Evolutionary conservation across 768 basidiomycete species (phyloP), one percentile per base, ranked within the genome.

Genomic region (Lentinula lateritia): DNA sequence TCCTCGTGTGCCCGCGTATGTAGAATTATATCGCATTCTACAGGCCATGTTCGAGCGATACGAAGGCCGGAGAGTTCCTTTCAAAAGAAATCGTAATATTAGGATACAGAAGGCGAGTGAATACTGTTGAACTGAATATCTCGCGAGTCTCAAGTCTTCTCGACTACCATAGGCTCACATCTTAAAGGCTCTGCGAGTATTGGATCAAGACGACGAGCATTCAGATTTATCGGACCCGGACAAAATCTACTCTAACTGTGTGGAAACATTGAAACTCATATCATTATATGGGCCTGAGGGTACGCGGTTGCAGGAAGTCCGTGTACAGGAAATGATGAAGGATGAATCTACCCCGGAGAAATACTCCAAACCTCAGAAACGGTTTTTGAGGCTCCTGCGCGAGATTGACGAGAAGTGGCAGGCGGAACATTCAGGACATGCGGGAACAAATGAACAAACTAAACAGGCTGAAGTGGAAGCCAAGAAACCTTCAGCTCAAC

Each of bases 221-320:
- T 76, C 78, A 2, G 55, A 56, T 43, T 34, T 56, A 39, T 38
- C 38, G 13, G 32, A 59, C 39, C 32, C 58, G 1, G 58, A 50
- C 6, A 35, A 50, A 48, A 18, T 50, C 10, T 48, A 16, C 18
- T 67, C 75, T 9, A 76, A 77, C 34, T 85, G 83, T 68, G 71
- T 72, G 15, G 85, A 84, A 64, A 83, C 80, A 6, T 70, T 84
- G 52, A 52, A 60, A 9, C 80, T 90, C 41, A 70, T 88, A 45
- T 69, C 66, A 16, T 71, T 82, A 57, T 90, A 89, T 66, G 89
- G 89, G 2, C 77, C 79, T 34, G 70, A 78, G 8, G 87, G 87
- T 6, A 71, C 69, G 28, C 78, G 79, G 34, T 73, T 71, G 59
- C 77, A 80, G 68, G 81, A 88, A 63, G 65, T 76, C 28, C 72